Conservation (phyloP, 2,329 filamentous ascomycete species). For the Cladosporium sp. region DNA sequence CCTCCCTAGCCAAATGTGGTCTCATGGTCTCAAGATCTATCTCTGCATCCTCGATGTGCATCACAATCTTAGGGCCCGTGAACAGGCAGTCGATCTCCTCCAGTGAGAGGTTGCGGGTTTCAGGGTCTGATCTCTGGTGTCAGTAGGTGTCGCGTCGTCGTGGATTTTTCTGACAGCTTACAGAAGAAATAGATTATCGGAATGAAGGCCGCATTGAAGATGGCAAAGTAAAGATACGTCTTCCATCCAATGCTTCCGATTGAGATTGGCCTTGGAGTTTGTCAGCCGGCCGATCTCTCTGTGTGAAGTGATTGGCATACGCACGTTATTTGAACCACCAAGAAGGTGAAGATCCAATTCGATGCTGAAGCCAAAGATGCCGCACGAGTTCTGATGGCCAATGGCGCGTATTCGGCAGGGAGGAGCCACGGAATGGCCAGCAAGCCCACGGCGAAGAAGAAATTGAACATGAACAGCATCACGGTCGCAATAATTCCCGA, state of each 20-base stretch:
- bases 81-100: slow-evolving; percentile 51
- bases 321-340: slow-evolving; percentile 46
- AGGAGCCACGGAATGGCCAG: slow-evolving; percentile 87
- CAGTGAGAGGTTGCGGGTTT: slow-evolving; percentile 35
- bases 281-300: no score
- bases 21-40: slow-evolving; percentile 10
- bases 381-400: slow-evolving; percentile 92
- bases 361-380: slow-evolving; percentile 77
- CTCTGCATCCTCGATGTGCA: slow-evolving; percentile 15
- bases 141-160: no score
- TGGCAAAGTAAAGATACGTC: slow-evolving; percentile 49
- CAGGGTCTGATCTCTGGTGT: slow-evolving; percentile 13
- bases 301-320: no score
- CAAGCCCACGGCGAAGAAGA: slow-evolving; percentile 29
- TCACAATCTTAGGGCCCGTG: slow-evolving; percentile 23
- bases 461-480: slow-evolving; percentile 38
- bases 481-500: slow-evolving; percentile 35
- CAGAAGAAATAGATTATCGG: slow-evolving; percentile 45
- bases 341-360: slow-evolving; percentile 38
- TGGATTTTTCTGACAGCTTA: background rate
- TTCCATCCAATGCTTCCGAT: slow-evolving; percentile 45
- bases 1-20: background rate
- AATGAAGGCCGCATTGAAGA: slow-evolving; percentile 41
- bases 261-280: slow-evolving; percentile 33
- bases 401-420: slow-evolving; percentile 86